Evolutionary conservation across 2,329 filamentous ascomycete genomes (phyloP).

Genomic region (Lachnellula cervina): DNA sequence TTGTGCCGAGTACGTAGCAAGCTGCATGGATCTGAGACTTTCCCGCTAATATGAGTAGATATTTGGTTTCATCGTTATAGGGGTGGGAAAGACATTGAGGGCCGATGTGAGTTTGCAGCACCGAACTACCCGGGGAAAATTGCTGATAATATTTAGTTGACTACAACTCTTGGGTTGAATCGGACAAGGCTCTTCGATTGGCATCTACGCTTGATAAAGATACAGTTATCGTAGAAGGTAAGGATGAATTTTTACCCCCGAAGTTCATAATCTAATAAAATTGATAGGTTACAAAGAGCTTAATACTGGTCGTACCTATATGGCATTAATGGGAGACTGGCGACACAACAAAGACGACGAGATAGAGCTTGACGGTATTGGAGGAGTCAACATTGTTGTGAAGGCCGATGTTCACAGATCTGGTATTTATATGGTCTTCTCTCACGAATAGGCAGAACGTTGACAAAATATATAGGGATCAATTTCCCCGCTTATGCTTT

Average conservation of each 20-base stretch:
- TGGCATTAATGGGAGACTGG: constrained; percentile 91
- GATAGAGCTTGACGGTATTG: constrained; percentile 89
- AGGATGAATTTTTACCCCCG: background rate
- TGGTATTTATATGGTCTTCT: constrained; percentile 46
- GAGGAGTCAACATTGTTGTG: constrained; percentile 94
- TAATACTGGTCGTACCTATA: constrained; percentile 82
- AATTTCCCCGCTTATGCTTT: constrained; percentile 97
- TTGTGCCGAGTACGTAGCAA: constrained; percentile 79
- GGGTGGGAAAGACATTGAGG: constrained; percentile 81
- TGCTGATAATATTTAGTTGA: constrained; percentile 59
- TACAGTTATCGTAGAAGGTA: constrained; percentile 82
- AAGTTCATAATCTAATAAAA: constrained; percentile 9
- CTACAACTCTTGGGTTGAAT: constrained; percentile 99
- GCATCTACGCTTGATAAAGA: constrained; percentile 71
- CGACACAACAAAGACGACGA: constrained; percentile 87
- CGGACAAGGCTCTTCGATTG: constrained; percentile 74
- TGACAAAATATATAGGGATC: constrained; percentile 58
- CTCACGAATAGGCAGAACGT: constrained; percentile 4
- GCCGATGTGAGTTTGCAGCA: constrained; percentile 66
- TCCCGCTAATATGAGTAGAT: constrained; percentile 51
- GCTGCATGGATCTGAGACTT: background rate
- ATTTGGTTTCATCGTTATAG: constrained; percentile 92
- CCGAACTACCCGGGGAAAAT: background rate
- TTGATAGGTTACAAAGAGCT: constrained; percentile 80
- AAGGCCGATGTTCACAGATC: constrained; percentile 97